phyloP scores from a whole-genome alignment of 257 asterid species.

The Ilex asprella region DNA sequence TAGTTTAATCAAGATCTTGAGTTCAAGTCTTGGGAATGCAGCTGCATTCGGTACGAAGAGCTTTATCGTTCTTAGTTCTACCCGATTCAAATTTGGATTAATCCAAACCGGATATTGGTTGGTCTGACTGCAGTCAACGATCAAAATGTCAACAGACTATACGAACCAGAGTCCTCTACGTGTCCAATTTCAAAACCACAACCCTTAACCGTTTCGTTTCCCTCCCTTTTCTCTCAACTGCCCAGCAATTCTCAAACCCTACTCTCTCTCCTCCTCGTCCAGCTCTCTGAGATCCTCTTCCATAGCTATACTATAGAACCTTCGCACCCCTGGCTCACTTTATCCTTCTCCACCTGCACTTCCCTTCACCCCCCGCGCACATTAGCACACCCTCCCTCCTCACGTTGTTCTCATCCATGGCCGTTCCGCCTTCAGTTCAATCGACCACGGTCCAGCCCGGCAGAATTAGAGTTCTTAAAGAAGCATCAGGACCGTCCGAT shows the following conservation, averaged over 20 bases:
- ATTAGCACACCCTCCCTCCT: background rate
- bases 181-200: slow-evolving; percentile 62
- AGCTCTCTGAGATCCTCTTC: background rate
- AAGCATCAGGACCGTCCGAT: slow-evolving; percentile 22
- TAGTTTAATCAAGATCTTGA: no score
- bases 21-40: no score
- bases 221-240: slow-evolving; percentile 45
- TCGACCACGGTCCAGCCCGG: slow-evolving; percentile 45
- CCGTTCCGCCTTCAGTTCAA: slow-evolving; percentile 30
- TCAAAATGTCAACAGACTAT: slow-evolving; percentile 1
- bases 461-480: slow-evolving; percentile 61
- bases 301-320: background rate
- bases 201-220: slow-evolving; percentile 42
- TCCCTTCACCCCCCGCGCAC: slow-evolving; percentile 10
- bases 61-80: no score
- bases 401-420: slow-evolving; percentile 19
- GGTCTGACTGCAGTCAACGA: no score
- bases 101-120: no score
- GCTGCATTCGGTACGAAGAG: no score
- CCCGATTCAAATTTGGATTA: no score
- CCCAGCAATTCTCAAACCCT: background rate
- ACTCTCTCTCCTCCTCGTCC: background rate
- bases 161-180: slow-evolving; percentile 35
- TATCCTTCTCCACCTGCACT: background rate
- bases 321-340: background rate